A percentile compares a stretch with the other conserved stretches of the same genome.
phyloP scores from a whole-genome alignment of 306 rosid species.

The Bauhinia variegata region DNA sequence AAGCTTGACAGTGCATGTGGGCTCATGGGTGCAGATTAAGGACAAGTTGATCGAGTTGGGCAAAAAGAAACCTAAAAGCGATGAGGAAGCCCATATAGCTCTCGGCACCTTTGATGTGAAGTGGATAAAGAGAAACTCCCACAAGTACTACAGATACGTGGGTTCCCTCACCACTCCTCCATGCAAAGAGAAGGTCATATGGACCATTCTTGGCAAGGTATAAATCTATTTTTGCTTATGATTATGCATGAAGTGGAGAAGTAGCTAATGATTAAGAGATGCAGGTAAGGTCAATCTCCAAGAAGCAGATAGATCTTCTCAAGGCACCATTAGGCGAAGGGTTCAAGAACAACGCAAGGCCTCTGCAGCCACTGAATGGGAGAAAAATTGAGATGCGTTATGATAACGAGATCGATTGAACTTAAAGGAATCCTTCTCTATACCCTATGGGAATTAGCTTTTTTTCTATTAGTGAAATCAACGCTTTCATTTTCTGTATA shows the following conservation, averaged over 20 bases:
- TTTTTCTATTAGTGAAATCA: slow-evolving; percentile 1
- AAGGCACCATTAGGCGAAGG: slow-evolving; percentile 54
- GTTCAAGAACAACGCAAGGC: slow-evolving; percentile 71
- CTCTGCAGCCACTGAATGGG: slow-evolving; percentile 66
- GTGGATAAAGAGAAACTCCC: slow-evolving; percentile 41
- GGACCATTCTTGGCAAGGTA: slow-evolving; percentile 79
- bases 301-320: slow-evolving; percentile 56
- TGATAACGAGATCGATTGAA: no score
- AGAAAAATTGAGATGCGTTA: slow-evolving; percentile 51
- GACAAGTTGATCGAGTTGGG: slow-evolving; percentile 49
- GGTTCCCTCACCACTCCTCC: slow-evolving; percentile 96
- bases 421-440: no score
- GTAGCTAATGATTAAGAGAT: background rate
- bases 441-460: no score
- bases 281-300: slow-evolving; percentile 69
- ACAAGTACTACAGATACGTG: slow-evolving; percentile 63
- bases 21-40: slow-evolving; percentile 57
- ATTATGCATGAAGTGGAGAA: background rate
- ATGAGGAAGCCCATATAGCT: slow-evolving; percentile 46
- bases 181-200: slow-evolving; percentile 68
- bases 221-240: no score
- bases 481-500: background rate
- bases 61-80: slow-evolving; percentile 33
- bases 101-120: slow-evolving; percentile 48
- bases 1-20: no score